Conservation (phyloP, 2,329 filamentous ascomycete species). For the Exophiala sideris region DNA sequence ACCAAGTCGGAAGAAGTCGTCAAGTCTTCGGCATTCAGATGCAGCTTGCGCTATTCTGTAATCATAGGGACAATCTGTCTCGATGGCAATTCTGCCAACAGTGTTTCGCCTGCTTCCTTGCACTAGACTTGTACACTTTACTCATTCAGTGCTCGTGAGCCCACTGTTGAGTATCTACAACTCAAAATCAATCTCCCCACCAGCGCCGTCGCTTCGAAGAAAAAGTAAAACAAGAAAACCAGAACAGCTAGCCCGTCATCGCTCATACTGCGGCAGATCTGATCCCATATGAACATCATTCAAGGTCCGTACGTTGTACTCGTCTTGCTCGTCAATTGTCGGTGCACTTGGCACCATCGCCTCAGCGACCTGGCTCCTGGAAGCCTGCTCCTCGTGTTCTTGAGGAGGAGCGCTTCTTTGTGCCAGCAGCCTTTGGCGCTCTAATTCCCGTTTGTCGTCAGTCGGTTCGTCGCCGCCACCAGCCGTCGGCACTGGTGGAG, state of each 20-base stretch:
- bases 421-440: slow-evolving; percentile 61
- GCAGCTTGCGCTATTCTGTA: too few species aligned
- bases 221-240: slow-evolving; percentile 9
- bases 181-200: slow-evolving; percentile 3
- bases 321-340: slow-evolving; percentile 56
- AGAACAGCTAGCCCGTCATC: slow-evolving; percentile 28
- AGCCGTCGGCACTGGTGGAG: slow-evolving; percentile 28
- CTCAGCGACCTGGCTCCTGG: slow-evolving; percentile 20
- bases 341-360: slow-evolving; percentile 47
- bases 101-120: background rate
- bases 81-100: background rate
- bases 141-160: background rate
- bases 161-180: background rate
- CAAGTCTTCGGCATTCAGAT: too few species aligned
- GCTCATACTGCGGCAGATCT: slow-evolving; percentile 44
- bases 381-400: slow-evolving; percentile 23
- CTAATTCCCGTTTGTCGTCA: slow-evolving; percentile 79
- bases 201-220: slow-evolving; percentile 23
- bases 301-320: slow-evolving; percentile 43
- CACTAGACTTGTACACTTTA: too few species aligned
- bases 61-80: too few species aligned
- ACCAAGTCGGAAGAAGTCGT: background rate
- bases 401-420: slow-evolving; percentile 61
- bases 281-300: slow-evolving; percentile 38
- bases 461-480: slow-evolving; percentile 40